phyloP scores from a whole-genome alignment of 352 stramenopile species.

The Phytopythium vexans region DNA sequence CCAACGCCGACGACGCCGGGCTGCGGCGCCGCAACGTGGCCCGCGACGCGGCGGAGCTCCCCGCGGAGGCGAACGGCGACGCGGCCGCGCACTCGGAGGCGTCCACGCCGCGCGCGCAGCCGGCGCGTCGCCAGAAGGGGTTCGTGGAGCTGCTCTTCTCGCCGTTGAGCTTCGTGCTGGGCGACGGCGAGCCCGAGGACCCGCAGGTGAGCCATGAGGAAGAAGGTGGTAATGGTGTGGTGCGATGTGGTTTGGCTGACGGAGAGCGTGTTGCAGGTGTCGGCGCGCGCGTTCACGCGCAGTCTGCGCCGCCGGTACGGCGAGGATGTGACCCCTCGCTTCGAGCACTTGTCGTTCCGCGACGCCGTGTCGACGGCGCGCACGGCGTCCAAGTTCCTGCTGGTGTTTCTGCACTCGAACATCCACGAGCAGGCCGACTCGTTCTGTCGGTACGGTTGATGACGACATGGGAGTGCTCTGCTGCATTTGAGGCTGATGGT shows the following conservation, averaged over 20 bases:
- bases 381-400: constrained; percentile 78
- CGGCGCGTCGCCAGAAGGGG: constrained; percentile 34
- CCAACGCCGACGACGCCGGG: constrained; percentile 11
- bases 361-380: constrained; percentile 76
- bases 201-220: constrained; percentile 23
- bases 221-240: background rate
- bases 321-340: constrained; percentile 47
- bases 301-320: constrained; percentile 56
- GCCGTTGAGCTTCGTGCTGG: constrained; percentile 67
- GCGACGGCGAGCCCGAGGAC: constrained; percentile 65
- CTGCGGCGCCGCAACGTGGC: constrained; percentile 35
- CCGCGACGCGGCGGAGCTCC: background rate
- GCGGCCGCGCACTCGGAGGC: constrained; percentile 2
- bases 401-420: constrained; percentile 83
- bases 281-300: constrained; percentile 55
- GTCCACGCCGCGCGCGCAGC: constrained; percentile 4
- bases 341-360: constrained; percentile 80
- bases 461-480: background rate
- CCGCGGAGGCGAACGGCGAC: constrained; percentile 1
- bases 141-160: constrained; percentile 78
- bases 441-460: constrained; percentile 53
- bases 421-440: constrained; percentile 75
- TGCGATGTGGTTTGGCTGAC: background rate
- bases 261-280: background rate
- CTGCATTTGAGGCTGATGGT: background rate